Base-by-base conservation (phyloP, 1,284 basidiomycete species). In the Xanthoconium separans region DNA sequence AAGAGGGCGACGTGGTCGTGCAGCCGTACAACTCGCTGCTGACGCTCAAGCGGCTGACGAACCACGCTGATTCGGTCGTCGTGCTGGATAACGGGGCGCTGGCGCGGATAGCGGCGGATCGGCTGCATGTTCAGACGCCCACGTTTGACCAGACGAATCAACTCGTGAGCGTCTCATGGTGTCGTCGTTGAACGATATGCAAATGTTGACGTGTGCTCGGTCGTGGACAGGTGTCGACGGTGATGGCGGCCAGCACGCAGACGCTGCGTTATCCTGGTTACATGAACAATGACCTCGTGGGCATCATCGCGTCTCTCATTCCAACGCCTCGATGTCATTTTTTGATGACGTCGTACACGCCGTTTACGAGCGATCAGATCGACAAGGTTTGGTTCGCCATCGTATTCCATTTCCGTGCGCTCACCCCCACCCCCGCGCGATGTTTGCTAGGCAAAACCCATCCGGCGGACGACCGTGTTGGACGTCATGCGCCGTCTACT, bases 291-390 rank as follows among this genome's bases (percentile, higher is more conserved):
- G 96, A 99, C 69, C 84, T 98, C 33, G 94, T 98, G 60, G 94
- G 95, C 27, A 98, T 99, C 64, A 91, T 99, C 54, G 95, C 97
- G 3, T 95, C 93, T 13, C 82, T 99, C 50, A 98, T 99, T 62
- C 97, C 97, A 3, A 99, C 97, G 11, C 96, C 97, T n/a, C 82
- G 96, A 50, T 98, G 95, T 66, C 97, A 99, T 74, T 99, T 99
- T 81, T 82, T 99, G 55, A 98, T 96, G 91, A 99, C 97, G n/a
- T 95, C 93, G 16, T 99, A 99, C 67, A 99, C 97, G 5, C 96
- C 97, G 0, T 99, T 99, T 73, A 98, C 95, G 2, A 92, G 91
- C 58, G 96, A 98, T 72, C 88, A 93, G 65, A 92, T 96, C 54
- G 93, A 96, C 76, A 92, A 95, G 77, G 94, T 91, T 27, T 51